These are phyloP conservation scores for Hypomontagnella monticulosa DNA, from an alignment of 495 filamentous ascomycete genomes.

Conservation along the genomic window DNA sequence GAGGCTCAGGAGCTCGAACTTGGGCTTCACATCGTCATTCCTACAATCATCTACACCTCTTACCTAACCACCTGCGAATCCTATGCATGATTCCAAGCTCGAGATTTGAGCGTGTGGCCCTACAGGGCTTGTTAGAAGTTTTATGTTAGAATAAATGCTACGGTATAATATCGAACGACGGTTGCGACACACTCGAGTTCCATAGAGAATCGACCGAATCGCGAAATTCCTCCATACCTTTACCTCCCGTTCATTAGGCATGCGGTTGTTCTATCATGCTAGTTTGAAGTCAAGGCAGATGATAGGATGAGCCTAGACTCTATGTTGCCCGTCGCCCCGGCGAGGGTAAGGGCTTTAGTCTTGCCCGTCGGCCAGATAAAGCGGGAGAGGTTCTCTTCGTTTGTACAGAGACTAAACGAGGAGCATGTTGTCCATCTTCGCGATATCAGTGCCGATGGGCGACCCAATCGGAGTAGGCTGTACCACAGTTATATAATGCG, in stretches of 20 bases:
- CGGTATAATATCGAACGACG: slow-evolving; percentile 23
- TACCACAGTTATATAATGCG: not conserved
- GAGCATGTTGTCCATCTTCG: slow-evolving; percentile 88
- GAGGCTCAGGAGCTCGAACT: slow-evolving; percentile 43
- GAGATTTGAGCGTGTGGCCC: not conserved
- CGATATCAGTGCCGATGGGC: slow-evolving; percentile 88
- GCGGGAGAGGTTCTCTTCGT: slow-evolving; percentile 79
- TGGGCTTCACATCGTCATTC: slow-evolving; percentile 38
- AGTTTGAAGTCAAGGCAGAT: slow-evolving; percentile 43
- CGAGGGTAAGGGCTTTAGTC: slow-evolving; percentile 83
- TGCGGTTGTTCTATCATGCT: slow-evolving; percentile 45
- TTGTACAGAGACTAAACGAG: slow-evolving; percentile 77
- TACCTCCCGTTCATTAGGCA: slow-evolving; percentile 32
- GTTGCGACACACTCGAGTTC: slow-evolving; percentile 25
- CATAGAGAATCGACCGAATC: slow-evolving; percentile 22
- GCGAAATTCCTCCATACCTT: slow-evolving; percentile 4
- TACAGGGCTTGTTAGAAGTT: not conserved
- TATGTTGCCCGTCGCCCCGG: slow-evolving; percentile 87
- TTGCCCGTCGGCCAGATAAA: slow-evolving; percentile 88
- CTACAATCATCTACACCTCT: not conserved
- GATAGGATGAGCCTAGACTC: slow-evolving; percentile 84
- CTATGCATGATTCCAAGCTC: not conserved
- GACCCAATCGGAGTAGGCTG: slow-evolving; percentile 84
- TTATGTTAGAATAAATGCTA: slow-evolving; percentile 9
- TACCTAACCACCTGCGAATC: slow-evolving; percentile 5